A percentile compares a stretch with the other conserved stretches of the same genome.
These are phyloP conservation scores for Cicer cuneatum DNA, from an alignment of 306 rosid species.

Conservation along the genomic window DNA sequence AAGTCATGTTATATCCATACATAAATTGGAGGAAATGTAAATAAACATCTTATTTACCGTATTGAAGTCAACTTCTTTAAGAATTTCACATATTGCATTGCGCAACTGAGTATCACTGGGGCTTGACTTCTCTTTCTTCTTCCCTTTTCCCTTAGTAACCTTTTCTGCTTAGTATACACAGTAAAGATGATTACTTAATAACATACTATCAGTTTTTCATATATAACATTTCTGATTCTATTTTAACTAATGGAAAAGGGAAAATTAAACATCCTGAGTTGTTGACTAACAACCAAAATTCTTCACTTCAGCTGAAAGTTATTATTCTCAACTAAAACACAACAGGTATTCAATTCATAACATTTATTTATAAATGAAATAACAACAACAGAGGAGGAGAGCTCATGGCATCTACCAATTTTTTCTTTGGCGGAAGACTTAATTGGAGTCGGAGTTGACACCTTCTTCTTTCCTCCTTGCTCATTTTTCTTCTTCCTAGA, in stretches of 20 bases:
- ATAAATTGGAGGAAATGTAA: background rate
- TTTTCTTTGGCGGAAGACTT: conserved; percentile 79
- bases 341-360: background rate
- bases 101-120: conserved; percentile 79
- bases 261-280: conserved; percentile 4
- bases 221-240: background rate
- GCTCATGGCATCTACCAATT: conserved; percentile 56
- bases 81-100: conserved; percentile 87
- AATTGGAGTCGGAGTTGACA: conserved; percentile 45
- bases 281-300: background rate
- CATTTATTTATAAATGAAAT: conserved; percentile 27
- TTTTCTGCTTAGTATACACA: conserved; percentile 57
- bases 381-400: conserved; percentile 37
- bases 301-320: conserved; percentile 25
- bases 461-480: conserved; percentile 58
- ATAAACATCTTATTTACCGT: conserved; percentile 60
- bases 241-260: conserved; percentile 10
- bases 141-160: conserved; percentile 67
- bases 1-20: conserved; percentile 28
- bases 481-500: conserved; percentile 83
- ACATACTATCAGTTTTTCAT: conserved; percentile 17
- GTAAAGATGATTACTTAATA: conserved; percentile 12
- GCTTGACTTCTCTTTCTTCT: conserved; percentile 61
- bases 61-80: conserved; percentile 95
- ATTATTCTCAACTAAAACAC: background rate